Percentiles rank a stretch among this genome's conserved stretches.
Evolutionary conservation across 441 rosid species (phyloP).

Genomic region (Gossypium davidsonii): DNA sequence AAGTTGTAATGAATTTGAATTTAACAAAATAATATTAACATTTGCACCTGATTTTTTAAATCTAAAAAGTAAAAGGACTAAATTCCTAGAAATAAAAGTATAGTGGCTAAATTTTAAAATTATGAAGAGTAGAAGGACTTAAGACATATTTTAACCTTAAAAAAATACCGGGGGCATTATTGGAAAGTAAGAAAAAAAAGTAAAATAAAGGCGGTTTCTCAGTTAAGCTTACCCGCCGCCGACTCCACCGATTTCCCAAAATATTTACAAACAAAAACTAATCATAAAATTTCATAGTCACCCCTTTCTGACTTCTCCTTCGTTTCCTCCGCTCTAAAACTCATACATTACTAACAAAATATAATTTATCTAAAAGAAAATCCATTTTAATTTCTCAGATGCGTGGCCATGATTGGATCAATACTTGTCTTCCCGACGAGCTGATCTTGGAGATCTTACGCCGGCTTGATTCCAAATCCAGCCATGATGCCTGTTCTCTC

Average conservation of each 20-base stretch:
- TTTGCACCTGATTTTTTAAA: too few relatives aligned
- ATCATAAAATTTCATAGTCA: background rate
- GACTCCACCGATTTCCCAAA: background rate
- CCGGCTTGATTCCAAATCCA: constrained; percentile 52
- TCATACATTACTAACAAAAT: background rate
- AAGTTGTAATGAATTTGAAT: too few relatives aligned
- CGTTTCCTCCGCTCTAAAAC: background rate
- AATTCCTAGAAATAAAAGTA: too few relatives aligned
- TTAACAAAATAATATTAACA: too few relatives aligned
- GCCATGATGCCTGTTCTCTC: constrained; percentile 74
- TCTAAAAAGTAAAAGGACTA: too few relatives aligned
- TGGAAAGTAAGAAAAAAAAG: background rate
- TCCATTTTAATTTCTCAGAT: constrained; percentile 18
- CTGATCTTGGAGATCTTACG: constrained; percentile 65
- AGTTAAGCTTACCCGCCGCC: background rate
- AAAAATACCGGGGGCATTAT: background rate
- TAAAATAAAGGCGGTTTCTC: background rate
- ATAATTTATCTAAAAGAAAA: background rate
- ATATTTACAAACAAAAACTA: background rate
- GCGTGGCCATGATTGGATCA: constrained; percentile 72
- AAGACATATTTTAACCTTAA: background rate
- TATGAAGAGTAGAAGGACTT: too few relatives aligned
- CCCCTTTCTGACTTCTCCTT: background rate
- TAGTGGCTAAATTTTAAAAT: too few relatives aligned
- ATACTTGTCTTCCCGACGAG: constrained; percentile 64